Base-by-base conservation (phyloP, 1,139 yeast species). In the Nakaseomyces glabratus region DNA sequence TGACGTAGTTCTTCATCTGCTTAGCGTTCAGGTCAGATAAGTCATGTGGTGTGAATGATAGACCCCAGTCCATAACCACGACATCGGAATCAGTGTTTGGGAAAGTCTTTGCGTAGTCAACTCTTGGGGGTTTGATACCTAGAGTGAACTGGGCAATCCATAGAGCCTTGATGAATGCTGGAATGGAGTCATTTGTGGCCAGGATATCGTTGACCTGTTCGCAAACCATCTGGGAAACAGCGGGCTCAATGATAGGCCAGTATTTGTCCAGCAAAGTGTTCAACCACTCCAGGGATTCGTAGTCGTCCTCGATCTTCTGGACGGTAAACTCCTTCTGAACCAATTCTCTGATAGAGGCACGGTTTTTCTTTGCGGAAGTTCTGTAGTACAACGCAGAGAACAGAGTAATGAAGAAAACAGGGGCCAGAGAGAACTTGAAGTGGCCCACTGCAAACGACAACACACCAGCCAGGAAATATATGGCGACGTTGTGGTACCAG, bases 41-140 rank as follows among this genome's bases (percentile, higher is more conserved):
- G 32, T 85, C 82, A 58, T 82, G 84, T n/a, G 98, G 97, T 21
- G 85, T 81, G 61, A 86, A 82, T 1, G 94, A 77, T 38, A 80
- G 65, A 35, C 79, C 76, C 95, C 95, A 88, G 64, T 90, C 93
- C 95, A 93, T 86, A 35, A 90, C 95, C 15, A 88, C 93, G 40
- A 88, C 79, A 52, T 88, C 95, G 42, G 81, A 84, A 18, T 75
- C 77, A 18, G 95, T 86, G 43, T 88, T 84, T 29, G 76, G 80
- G 49, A 86, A 71, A 1, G 95, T 82, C 53, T 90, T 82, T 19
- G 86, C 96, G 44, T 71, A 70, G 52, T 88, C 96, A 41, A 90
- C 68, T 55, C 97, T 71, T 20, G 95, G 95, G 6, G 98, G 95
- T 61, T 90, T 90, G 6, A 95, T 80, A 44, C 98, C 98, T 11